Base-by-base conservation (phyloP, 2,329 filamentous ascomycete genomes). In the Microdochium paspali region DNA sequence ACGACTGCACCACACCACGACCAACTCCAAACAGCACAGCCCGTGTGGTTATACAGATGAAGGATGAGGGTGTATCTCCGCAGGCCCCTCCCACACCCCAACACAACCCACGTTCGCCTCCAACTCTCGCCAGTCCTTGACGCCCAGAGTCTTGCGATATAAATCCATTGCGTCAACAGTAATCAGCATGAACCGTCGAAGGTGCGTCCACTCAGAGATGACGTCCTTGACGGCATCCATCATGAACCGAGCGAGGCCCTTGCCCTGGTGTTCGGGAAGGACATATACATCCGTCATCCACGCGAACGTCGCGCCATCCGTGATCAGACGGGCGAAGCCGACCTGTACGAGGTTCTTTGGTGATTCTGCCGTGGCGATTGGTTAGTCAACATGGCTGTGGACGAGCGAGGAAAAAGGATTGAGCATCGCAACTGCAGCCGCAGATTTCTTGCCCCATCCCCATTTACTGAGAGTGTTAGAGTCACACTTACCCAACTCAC, bases 221-320 rank as follows among this genome's bases (percentile, higher is more conserved):
- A 70, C 55, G 49, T 80, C 73, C 46, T 70, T 63, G 28, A 77
- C 63, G 53, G 74, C 77, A 18, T 65, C 58, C 42, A 81, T 64
- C 46, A 81, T 58, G 76, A 76, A 81, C 20, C 65, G 69, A 1
- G 74, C 78, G 1, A 82, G 63, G 0, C 78, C 76, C 6, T 67
- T 63, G 2, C 70, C 68, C 52, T 76, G 73, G 46, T 74, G 69
- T 40, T 71, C 66, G 0, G 70, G 64, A 2, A 70, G 51, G 24
- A 82, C 61, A 54, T 76, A 82, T 4, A 81, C 71, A 49, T 82
- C 79, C 2, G 76, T 76, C 47, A 85, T 64, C 55, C 85, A 89
- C 28, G 76, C 81, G 54, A 87, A 79, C 0, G 83, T 84, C 44
- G 80, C 73, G 56, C 77, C 75, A 62, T 89, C 85, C 9, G 84